Base-by-base conservation (phyloP, 805 yeast genomes). In the Tetrapisispora pingtungensis region DNA sequence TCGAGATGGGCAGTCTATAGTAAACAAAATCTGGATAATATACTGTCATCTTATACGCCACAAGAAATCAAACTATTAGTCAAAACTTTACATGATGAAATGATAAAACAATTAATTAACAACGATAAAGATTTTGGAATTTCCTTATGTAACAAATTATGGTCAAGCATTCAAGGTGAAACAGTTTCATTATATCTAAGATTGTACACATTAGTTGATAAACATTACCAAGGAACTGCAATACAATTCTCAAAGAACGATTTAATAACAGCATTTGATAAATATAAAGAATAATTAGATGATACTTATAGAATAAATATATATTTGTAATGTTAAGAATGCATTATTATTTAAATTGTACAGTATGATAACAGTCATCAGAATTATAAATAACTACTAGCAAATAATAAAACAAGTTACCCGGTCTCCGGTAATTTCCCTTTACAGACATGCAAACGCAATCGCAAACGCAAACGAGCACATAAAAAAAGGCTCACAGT, bases 101-200 rank as follows among this genome's bases (percentile, higher is more conserved):
- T 89, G 44, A 73, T 74, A 27, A 65, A 68, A 42, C 84, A 84
- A 54, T 76, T 79, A 47, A 49, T 53, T 7, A 47, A 51, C 3
- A 57, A 55, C n/a, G 46, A 52, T 4, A 51, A 50, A 17, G 41
- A 49, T 10, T 44, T 59, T 27, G 52, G 46, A 22, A 71, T 68
- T 40, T 77, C 72, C 37, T 58, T 85, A 34, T 64, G 79, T 33
- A 78, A 74, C 33, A 75, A 73, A 54, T 70, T 86, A 45, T 81
- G 95, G 93, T 68, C 72, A 14, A 78, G 83, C 17, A 64, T 84
- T 46, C 86, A 81, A 51, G 78, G 77, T 18, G 77, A 78, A 49
- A 80, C 79, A 51, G 73, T 75, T 18, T 69, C 72, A 7, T 67
- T 77, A 22, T 77, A 81, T 51, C 63, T 72, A 49, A 71, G 77